Base-by-base conservation (phyloP, 768 basidiomycete genomes). In the Leccinum fibrillosum region DNA sequence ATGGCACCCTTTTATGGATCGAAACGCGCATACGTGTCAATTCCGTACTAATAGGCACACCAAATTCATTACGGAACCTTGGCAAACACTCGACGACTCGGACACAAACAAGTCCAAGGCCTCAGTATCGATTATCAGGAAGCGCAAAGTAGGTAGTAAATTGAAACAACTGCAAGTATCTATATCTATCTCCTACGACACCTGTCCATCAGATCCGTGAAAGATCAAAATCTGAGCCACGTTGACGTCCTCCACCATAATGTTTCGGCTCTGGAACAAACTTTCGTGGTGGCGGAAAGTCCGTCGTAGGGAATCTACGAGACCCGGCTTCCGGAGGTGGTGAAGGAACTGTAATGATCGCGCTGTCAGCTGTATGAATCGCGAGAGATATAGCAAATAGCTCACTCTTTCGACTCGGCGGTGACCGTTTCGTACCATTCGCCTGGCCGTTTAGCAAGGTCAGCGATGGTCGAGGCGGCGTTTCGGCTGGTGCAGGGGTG, bases 261-360 rank as follows among this genome's bases (percentile, higher is more conserved):
- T 76, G 75, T 66, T 80, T 87, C 28, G 69, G 64, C 32, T 69
- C 75, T 5, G 71, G 66, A 35, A 69, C 69, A 70, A 92, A 93
- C 26, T 77, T 76, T 42, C 90, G 82, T 4, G 92, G 92, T 13
- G 85, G 84, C 1, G 92, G 92, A 68, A 93, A 92, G 52, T 86
- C 89, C 13, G 77, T 74, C n/a, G 86, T 81, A 7, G 89, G 90
- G 68, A 92, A 94, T 15, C 78, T 85, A 66, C 90, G 87, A 23
- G 78, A 70, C 9, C 90, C 90, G 44, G 80, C 82, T 55, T 78
- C 83, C 2, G 90, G 82, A 25, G 84, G 84, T 6, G 83, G 83
- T 4, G 81, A 75, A 21, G 84, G 80, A 49, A 82, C 82, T 84
- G 56, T 4, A 49, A 58, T 56, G 54, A 62, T 51, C 48, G 55